A percentile compares a stretch with the other conserved stretches of the same genome.
These are phyloP conservation scores for Tripterygium wilfordii DNA, from an alignment of 177 flowering plant genomes.

Conservation along the genomic window DNA sequence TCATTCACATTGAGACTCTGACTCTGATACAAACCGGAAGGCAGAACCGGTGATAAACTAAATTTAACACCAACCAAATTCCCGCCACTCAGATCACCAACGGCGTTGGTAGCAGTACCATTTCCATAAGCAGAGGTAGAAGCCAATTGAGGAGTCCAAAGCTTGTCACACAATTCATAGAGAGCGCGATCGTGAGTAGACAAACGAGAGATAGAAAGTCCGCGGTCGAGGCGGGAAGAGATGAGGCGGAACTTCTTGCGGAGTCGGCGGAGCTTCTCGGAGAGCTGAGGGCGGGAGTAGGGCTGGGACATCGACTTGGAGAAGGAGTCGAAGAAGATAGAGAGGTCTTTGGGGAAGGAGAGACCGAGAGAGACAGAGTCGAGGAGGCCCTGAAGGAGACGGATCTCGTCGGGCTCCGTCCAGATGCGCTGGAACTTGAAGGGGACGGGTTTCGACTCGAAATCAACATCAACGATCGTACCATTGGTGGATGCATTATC, in stretches of 20 bases:
- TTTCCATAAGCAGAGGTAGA: slow-evolving; percentile 30
- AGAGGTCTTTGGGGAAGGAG: slow-evolving; percentile 53
- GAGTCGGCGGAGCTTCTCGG: slow-evolving; percentile 63
- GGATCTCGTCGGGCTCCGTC: slow-evolving; percentile 61
- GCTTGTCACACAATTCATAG: slow-evolving; percentile 37
- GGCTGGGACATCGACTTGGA: slow-evolving; percentile 42
- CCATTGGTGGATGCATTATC: not conserved
- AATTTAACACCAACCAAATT: slow-evolving; percentile 11
- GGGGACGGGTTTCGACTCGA: slow-evolving; percentile 27
- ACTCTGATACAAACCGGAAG: not conserved
- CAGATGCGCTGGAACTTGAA: slow-evolving; percentile 68
- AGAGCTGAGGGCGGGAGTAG: slow-evolving; percentile 58
- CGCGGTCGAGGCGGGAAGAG: slow-evolving; percentile 42
- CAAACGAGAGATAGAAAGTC: slow-evolving; percentile 27
- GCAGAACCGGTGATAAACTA: slow-evolving; percentile 9
- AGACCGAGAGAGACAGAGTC: slow-evolving; percentile 29
- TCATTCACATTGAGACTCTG: not conserved
- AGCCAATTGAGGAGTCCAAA: slow-evolving; percentile 44
- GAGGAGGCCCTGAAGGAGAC: slow-evolving; percentile 54
- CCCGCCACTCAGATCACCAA: not conserved
- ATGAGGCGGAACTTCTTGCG: slow-evolving; percentile 52
- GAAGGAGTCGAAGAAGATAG: slow-evolving; percentile 41
- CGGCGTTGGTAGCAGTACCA: not conserved
- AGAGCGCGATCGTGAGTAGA: slow-evolving; percentile 50
- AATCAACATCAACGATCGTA: slow-evolving; percentile 6